Evolutionary conservation across 2,329 filamentous ascomycete species (phyloP).

Genomic region (Seiridium cupressi): DNA sequence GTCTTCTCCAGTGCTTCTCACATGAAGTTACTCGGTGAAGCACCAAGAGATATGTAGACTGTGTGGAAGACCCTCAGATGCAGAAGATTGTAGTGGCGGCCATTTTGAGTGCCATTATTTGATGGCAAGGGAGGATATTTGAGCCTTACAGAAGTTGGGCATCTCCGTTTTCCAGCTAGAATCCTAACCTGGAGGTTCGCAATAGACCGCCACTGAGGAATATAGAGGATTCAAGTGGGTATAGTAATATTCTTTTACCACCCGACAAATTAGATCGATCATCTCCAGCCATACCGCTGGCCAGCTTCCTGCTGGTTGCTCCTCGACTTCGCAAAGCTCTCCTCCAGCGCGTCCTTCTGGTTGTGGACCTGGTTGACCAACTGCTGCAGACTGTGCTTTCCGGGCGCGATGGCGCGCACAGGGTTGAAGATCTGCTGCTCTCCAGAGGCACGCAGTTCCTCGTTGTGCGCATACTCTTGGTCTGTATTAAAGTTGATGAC

Average conservation of each 20-base stretch:
- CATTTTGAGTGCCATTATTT: too few relatives aligned
- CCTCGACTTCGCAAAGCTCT: conserved; percentile 82
- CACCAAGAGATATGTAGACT: too few relatives aligned
- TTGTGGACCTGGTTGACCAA: conserved; percentile 79
- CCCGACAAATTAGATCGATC: conserved; percentile 6
- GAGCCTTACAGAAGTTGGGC: too few relatives aligned
- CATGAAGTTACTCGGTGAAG: too few relatives aligned
- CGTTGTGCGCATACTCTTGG: conserved; percentile 81
- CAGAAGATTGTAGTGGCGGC: too few relatives aligned
- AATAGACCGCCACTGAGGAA: too few relatives aligned
- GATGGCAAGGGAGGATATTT: too few relatives aligned
- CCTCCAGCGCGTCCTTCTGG: conserved; percentile 85
- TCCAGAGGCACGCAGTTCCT: conserved; percentile 68
- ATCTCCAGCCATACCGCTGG: conserved; percentile 77
- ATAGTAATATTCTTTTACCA: background rate
- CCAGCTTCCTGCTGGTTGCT: conserved; percentile 80
- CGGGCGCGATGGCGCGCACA: conserved; percentile 76
- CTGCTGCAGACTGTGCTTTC: conserved; percentile 87
- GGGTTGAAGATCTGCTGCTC: conserved; percentile 76
- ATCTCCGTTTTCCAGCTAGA: too few relatives aligned
- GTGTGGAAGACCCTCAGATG: too few relatives aligned
- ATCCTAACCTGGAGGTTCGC: too few relatives aligned
- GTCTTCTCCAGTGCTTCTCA: background rate
- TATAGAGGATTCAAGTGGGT: too few relatives aligned
- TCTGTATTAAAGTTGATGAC: conserved; percentile 89